Conservation (phyloP, 2,329 filamentous ascomycete genomes). For the Catunica adiposa region DNA sequence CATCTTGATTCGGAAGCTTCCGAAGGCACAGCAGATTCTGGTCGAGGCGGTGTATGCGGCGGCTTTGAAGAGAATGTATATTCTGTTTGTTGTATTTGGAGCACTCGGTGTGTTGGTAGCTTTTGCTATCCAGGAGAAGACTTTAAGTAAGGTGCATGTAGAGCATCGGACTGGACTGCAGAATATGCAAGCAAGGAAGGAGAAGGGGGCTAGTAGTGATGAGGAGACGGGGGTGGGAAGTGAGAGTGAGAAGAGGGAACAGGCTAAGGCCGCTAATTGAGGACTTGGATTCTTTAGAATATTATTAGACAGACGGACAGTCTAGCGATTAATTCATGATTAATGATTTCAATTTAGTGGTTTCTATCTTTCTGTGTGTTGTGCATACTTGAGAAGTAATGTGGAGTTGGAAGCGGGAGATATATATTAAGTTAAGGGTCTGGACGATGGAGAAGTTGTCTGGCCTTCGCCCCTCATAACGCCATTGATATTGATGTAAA, state of each 20-base stretch:
- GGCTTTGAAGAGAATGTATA: slow-evolving; percentile 39
- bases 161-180: slow-evolving; percentile 43
- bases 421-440: too few species aligned
- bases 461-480: too few species aligned
- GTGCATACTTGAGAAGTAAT: too few species aligned
- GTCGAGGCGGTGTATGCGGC: slow-evolving; percentile 32
- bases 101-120: slow-evolving; percentile 31
- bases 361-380: too few species aligned
- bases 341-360: too few species aligned
- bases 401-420: too few species aligned
- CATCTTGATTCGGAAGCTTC: slow-evolving; percentile 36
- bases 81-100: slow-evolving; percentile 36
- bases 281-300: background rate
- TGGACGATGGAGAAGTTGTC: too few species aligned
- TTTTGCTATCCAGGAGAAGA: slow-evolving; percentile 31
- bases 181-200: slow-evolving; percentile 18
- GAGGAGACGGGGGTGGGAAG: background rate
- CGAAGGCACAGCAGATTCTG: slow-evolving; percentile 26
- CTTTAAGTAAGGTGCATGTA: slow-evolving; percentile 37
- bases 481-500: too few species aligned
- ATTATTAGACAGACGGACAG: too few species aligned
- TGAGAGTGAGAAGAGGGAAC: background rate
- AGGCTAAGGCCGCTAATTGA: too few species aligned
- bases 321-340: too few species aligned
- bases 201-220: background rate